Percentiles rank a stretch among this genome's conserved stretches.
Evolutionary conservation across 2,329 filamentous ascomycete genomes (phyloP).

Genomic region (Pseudogymnoascus verrucosus): DNA sequence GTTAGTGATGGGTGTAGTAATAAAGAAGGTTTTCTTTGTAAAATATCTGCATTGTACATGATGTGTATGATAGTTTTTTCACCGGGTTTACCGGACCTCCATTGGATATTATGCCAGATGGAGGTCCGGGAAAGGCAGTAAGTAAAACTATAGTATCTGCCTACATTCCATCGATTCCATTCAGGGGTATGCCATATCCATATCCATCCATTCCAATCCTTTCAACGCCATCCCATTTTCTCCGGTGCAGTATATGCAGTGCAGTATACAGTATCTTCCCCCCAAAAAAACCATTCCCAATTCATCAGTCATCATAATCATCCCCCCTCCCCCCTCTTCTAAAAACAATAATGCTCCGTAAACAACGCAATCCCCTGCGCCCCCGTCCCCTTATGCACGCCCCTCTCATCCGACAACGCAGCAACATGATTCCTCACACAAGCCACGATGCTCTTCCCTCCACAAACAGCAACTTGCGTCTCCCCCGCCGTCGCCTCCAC

Average conservation of each 20-base stretch:
- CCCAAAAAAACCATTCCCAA: too few relatives aligned
- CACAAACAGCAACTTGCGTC: conserved; percentile 54
- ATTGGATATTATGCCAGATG: too few relatives aligned
- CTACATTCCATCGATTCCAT: not conserved
- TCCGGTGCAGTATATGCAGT: too few relatives aligned
- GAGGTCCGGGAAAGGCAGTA: too few relatives aligned
- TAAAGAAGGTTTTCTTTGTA: not conserved
- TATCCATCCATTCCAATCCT: not conserved
- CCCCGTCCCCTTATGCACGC: conserved; percentile 56
- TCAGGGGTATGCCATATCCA: not conserved
- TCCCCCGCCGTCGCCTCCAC: conserved; percentile 53
- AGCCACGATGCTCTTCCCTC: conserved; percentile 47
- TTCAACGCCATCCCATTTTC: not conserved
- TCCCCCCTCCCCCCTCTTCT: not conserved
- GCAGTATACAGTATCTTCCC: too few relatives aligned
- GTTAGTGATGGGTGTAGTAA: too few relatives aligned
- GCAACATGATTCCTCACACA: conserved; percentile 48
- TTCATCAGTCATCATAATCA: too few relatives aligned
- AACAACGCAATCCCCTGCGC: conserved; percentile 55
- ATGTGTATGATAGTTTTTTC: too few relatives aligned
- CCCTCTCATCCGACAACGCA: conserved; percentile 49
- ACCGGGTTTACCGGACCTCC: too few relatives aligned
- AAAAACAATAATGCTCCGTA: conserved; percentile 53
- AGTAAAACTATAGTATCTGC: too few relatives aligned
- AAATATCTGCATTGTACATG: not conserved